Evolutionary conservation across 768 basidiomycete genomes (phyloP).

Genomic region (Pisolithus sp.): DNA sequence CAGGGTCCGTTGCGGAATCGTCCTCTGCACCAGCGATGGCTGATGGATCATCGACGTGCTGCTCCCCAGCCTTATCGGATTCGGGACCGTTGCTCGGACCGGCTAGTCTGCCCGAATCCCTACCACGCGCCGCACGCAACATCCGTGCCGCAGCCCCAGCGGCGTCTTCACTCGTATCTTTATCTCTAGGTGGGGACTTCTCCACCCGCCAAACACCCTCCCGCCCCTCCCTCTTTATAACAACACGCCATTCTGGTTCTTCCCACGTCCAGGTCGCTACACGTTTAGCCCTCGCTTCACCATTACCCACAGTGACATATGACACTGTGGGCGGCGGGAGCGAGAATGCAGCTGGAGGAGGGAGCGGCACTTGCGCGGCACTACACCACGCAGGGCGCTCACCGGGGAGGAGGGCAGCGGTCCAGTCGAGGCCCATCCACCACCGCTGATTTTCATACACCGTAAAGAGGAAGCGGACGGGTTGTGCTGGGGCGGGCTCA

Average conservation of each 20-base stretch:
- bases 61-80: conserved; percentile 19
- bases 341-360: conserved; percentile 63
- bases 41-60: conserved; percentile 22
- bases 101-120: conserved; percentile 23
- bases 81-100: conserved; percentile 16
- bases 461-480: conserved; percentile 78
- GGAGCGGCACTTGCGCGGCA: conserved; percentile 48
- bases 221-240: conserved; percentile 52
- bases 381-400: conserved; percentile 89
- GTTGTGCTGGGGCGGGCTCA: conserved; percentile 18
- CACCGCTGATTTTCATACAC: conserved; percentile 92
- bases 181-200: conserved; percentile 48
- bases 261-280: conserved; percentile 86
- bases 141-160: conserved; percentile 35
- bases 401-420: conserved; percentile 80
- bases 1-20: conserved; percentile 63
- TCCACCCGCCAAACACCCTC: conserved; percentile 48
- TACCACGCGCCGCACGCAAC: conserved; percentile 48
- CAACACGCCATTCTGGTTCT: conserved; percentile 84
- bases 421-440: conserved; percentile 99
- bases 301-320: conserved; percentile 44
- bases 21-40: conserved; percentile 36
- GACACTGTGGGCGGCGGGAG: conserved; percentile 59
- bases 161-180: conserved; percentile 38
- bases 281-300: conserved; percentile 48